A percentile compares a stretch with the other conserved stretches of the same genome.
These are phyloP conservation scores for Saturnispora mendoncae DNA, from an alignment of 805 yeast genomes.

Conservation along the genomic window DNA sequence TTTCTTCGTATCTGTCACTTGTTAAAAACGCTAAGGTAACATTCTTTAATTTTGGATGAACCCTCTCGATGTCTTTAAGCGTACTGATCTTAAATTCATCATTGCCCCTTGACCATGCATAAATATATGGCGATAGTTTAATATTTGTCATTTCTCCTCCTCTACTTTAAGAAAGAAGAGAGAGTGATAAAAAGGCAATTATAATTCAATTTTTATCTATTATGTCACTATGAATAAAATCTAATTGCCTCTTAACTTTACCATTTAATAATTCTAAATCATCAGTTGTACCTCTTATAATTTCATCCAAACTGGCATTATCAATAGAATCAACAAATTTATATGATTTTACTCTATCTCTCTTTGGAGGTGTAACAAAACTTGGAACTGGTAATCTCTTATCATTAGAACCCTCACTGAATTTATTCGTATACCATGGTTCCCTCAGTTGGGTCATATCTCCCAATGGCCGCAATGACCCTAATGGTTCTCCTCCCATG, in stretches of 20 bases:
- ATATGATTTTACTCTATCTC: constrained; percentile 4
- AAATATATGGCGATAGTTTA: constrained; percentile 24
- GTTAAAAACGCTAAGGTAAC: constrained; percentile 25
- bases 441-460: constrained; percentile 6
- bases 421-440: constrained; percentile 11
- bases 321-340: constrained; percentile 7
- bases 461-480: neutral
- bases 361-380: constrained; percentile 13
- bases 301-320: neutral
- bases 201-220: neutral
- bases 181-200: neutral
- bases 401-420: neutral
- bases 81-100: constrained; percentile 15
- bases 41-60: constrained; percentile 12
- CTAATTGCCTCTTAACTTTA: neutral
- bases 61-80: constrained; percentile 14
- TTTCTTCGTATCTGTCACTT: constrained; percentile 21
- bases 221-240: neutral
- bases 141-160: no score
- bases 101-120: constrained; percentile 24
- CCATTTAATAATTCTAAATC: neutral
- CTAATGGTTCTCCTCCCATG: neutral
- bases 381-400: constrained; percentile 7
- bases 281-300: neutral
- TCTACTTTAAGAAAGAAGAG: neutral